Evolutionary conservation across 352 stramenopile species (phyloP), one percentile per base, ranked within the genome.

Genomic region (Globisporangium mamillatum): DNA sequence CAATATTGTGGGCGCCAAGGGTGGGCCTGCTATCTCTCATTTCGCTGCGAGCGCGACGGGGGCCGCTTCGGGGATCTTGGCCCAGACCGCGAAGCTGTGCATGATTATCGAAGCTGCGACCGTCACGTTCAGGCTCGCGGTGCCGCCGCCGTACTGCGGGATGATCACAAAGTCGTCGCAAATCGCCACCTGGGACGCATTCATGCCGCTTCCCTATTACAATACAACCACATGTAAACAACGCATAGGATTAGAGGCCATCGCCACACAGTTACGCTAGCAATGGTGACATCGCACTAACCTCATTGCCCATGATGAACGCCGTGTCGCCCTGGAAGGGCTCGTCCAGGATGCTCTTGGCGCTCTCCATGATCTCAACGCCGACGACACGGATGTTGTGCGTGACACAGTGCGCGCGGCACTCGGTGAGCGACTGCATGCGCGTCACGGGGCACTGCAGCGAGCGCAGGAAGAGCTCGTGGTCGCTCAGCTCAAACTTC

Each of bases 241-340:
- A 56, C 61, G 29, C 7, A 50, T 22, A 52, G 48, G 57, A 63
- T 34, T 59, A 59, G 60, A 46, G 1, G 36, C 10, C 56, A 25
- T 0, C n/a, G 14, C 7, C 20, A 20, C 14, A 29, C 18, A 27
- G 1, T 27, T 18, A 12, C 24, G 60, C 9, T 55, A 36, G 5
- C 1, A 22, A 52, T 14, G 16, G 8, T n/a, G 6, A 20, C 14
- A 1, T 9, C 16, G 7, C 0, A 46, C 56, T 20, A 41, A 91
- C 89, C 79, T 99, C 95, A 72, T 99, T 99, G 52, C 95, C 95
- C 85, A 98, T 96, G 60, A 99, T 97, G 63, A 99, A 96, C 1
- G 94, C 95, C 25, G 91, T 96, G 53, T 93, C 82, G 41, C 82
- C 84, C 36, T 84, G 81, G 60, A 96, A 92, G 29, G 93, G 83